Conservation (phyloP, 2,329 filamentous ascomycete species). For the Blastomyces emzantsi region DNA sequence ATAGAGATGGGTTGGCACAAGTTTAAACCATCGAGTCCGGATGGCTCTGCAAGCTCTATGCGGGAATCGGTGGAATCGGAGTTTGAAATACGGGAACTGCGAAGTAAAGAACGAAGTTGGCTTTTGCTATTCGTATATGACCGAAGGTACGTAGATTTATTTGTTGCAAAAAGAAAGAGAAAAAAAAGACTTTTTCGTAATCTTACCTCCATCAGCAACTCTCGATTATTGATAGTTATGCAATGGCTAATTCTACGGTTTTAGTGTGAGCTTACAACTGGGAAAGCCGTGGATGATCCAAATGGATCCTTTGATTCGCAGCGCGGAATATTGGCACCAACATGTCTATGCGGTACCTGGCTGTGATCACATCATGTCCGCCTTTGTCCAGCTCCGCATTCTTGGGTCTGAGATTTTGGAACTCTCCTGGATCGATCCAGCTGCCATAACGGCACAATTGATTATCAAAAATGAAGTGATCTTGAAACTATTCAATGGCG, state of each 20-base stretch:
- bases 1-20: slow-evolving; percentile 29
- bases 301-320: slow-evolving; percentile 30
- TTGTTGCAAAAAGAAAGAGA: background rate
- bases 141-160: slow-evolving; percentile 25
- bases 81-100: slow-evolving; percentile 20
- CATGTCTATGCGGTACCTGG: slow-evolving; percentile 24
- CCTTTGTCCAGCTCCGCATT: slow-evolving; percentile 31
- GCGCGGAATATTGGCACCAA: slow-evolving; percentile 30
- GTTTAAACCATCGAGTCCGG: slow-evolving; percentile 2
- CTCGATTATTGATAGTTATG: background rate
- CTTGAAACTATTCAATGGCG: slow-evolving; percentile 16
- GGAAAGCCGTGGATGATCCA: slow-evolving; percentile 39
- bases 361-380: slow-evolving; percentile 29
- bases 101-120: slow-evolving; percentile 34
- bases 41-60: slow-evolving; percentile 3
- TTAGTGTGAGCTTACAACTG: slow-evolving; percentile 34
- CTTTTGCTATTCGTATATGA: slow-evolving; percentile 36
- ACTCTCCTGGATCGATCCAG: slow-evolving; percentile 18
- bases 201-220: background rate
- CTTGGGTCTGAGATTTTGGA: slow-evolving; percentile 30
- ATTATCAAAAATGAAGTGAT: slow-evolving; percentile 16
- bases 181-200: background rate
- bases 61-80: slow-evolving; percentile 8
- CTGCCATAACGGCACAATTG: slow-evolving; percentile 12
- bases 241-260: slow-evolving; percentile 1